Percentiles rank a stretch among this genome's conserved stretches.
These are phyloP conservation scores for Hypoxylon fragiforme DNA, from an alignment of 495 filamentous ascomycete genomes.

Conservation along the genomic window DNA sequence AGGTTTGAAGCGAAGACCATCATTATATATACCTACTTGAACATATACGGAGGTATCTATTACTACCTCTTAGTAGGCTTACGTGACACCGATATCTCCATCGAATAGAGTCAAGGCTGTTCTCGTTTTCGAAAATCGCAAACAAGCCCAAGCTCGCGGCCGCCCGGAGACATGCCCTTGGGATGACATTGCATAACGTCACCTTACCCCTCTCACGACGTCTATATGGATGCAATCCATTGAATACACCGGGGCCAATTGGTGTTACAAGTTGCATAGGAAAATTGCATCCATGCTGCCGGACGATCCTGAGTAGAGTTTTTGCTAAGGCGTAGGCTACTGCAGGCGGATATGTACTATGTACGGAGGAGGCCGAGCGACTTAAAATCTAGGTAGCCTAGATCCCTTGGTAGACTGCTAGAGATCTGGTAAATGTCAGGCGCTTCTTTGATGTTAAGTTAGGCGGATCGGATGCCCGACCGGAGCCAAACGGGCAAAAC, in stretches of 20 bases:
- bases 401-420: neutral
- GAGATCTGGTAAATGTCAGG: conserved; percentile 14
- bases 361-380: conserved; percentile 20
- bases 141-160: conserved; percentile 13
- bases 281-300: conserved; percentile 13
- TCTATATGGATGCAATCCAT: conserved; percentile 1
- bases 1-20: conserved; percentile 3
- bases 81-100: neutral
- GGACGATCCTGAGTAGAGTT: conserved; percentile 20
- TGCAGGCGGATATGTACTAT: neutral
- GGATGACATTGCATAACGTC: conserved; percentile 28
- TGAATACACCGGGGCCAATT: conserved; percentile 6
- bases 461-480: conserved; percentile 14
- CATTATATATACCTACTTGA: neutral
- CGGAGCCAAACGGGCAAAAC: conserved; percentile 15
- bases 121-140: neutral
- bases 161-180: conserved; percentile 11
- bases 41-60: conserved; percentile 21
- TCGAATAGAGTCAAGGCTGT: neutral
- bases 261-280: no score
- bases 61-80: neutral
- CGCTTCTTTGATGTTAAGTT: conserved; percentile 15
- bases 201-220: conserved; percentile 35
- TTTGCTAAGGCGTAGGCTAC: conserved; percentile 5
- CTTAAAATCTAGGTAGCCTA: neutral